phyloP scores from a whole-genome alignment of 2,329 filamentous ascomycete genomes.

The Penicillium sp. region DNA sequence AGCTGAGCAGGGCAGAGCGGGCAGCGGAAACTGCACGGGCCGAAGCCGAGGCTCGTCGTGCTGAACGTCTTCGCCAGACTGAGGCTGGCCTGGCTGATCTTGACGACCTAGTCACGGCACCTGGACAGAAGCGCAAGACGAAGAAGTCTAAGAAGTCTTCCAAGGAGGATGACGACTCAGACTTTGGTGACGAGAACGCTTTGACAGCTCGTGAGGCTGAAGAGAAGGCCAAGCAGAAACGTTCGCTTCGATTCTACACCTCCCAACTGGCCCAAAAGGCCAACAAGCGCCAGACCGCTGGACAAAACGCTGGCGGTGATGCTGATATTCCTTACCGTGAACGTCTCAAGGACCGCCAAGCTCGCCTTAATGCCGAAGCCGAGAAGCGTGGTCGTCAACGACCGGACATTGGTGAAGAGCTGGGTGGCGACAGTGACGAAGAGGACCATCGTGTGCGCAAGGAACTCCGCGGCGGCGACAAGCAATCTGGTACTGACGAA shows the following conservation, averaged over 20 bases:
- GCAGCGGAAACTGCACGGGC: slow-evolving; percentile 56
- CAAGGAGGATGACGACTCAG: slow-evolving; percentile 65
- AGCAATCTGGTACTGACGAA: slow-evolving; percentile 43
- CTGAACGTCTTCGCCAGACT: slow-evolving; percentile 56
- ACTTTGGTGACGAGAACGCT: slow-evolving; percentile 87
- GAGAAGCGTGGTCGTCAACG: slow-evolving; percentile 74
- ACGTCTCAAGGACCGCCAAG: slow-evolving; percentile 80
- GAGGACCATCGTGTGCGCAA: slow-evolving; percentile 60
- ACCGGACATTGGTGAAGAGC: slow-evolving; percentile 62
- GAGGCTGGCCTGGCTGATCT: slow-evolving; percentile 75
- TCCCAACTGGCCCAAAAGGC: slow-evolving; percentile 95
- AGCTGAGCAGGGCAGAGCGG: slow-evolving; percentile 51
- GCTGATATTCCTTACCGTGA: slow-evolving; percentile 77
- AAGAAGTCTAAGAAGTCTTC: slow-evolving; percentile 35
- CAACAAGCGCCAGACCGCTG: slow-evolving; percentile 69
- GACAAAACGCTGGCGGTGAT: slow-evolving; percentile 63
- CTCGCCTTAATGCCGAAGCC: slow-evolving; percentile 83
- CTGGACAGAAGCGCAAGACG: slow-evolving; percentile 49
- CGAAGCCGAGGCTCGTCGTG: slow-evolving; percentile 55
- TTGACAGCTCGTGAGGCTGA: slow-evolving; percentile 77
- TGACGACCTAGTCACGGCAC: slow-evolving; percentile 58
- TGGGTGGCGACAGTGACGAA: slow-evolving; percentile 70
- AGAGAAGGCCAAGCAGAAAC: slow-evolving; percentile 87
- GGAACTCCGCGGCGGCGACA: slow-evolving; percentile 45
- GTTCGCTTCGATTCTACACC: slow-evolving; percentile 94